A percentile compares a stretch with the other conserved stretches of the same genome.
phyloP scores from a whole-genome alignment of 495 filamentous ascomycete genomes.

The Hyaloscypha finlandica region DNA sequence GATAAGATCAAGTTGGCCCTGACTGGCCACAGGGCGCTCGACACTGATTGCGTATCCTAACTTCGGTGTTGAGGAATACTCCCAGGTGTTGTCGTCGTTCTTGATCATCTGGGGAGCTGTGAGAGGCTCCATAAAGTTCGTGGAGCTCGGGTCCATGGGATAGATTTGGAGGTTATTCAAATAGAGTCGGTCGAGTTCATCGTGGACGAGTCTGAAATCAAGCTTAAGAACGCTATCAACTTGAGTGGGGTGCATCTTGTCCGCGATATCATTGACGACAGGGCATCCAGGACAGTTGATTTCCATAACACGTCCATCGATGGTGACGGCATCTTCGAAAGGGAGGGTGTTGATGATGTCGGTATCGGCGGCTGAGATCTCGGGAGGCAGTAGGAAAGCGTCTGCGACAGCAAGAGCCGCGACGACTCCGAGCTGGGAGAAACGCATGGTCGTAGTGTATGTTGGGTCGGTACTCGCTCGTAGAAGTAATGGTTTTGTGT shows the following conservation, averaged over 20 bases:
- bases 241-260: conserved; percentile 17
- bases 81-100: conserved; percentile 10
- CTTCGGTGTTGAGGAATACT: conserved; percentile 15
- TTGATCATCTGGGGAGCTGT: conserved; percentile 26
- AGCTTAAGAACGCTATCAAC: conserved; percentile 27
- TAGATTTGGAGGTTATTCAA: conserved; percentile 31
- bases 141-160: conserved; percentile 20
- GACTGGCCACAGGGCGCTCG: conserved; percentile 22
- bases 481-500: background rate
- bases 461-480: background rate
- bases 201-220: conserved; percentile 28
- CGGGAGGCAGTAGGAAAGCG: conserved; percentile 29
- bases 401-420: conserved; percentile 18
- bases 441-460: conserved; percentile 24
- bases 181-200: conserved; percentile 23
- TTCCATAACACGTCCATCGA: conserved; percentile 20
- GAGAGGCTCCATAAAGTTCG: conserved; percentile 21
- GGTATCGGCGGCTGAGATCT: conserved; percentile 23
- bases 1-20: conserved; percentile 42
- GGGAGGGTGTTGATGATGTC: conserved; percentile 29
- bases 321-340: conserved; percentile 20
- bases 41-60: conserved; percentile 27
- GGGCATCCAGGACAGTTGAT: conserved; percentile 31
- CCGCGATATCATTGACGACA: conserved; percentile 20
- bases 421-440: conserved; percentile 20